A percentile compares a stretch with the other conserved stretches of the same genome.
Evolutionary conservation across 2,329 filamentous ascomycete genomes (phyloP).

Genomic region (Fonsecaea pedrosoi): DNA sequence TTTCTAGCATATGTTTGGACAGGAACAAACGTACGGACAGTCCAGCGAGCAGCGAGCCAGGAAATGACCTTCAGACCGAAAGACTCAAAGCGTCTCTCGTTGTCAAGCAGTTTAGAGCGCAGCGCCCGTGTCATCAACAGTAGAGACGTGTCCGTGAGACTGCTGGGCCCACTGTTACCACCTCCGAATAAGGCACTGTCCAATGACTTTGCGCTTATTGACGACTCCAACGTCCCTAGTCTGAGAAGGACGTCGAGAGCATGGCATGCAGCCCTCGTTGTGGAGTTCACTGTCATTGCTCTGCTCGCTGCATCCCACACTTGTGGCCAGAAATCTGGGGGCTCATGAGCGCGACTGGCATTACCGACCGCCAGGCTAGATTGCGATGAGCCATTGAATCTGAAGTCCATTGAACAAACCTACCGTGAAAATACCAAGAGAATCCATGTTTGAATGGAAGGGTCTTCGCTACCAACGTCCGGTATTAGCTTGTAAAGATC

Average conservation of each 20-base stretch:
- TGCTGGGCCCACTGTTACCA: slow-evolving; percentile 79
- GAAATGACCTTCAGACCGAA: slow-evolving; percentile 73
- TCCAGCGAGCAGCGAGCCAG: slow-evolving; percentile 85
- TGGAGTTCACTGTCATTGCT: slow-evolving; percentile 23
- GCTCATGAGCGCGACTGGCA: neutral
- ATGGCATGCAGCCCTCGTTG: slow-evolving; percentile 34
- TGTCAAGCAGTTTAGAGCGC: slow-evolving; percentile 64
- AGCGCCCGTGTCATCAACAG: slow-evolving; percentile 74
- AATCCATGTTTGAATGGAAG: slow-evolving; percentile 29
- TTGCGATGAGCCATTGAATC: slow-evolving; percentile 6
- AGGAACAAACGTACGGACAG: slow-evolving; percentile 66
- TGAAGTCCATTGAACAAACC: neutral
- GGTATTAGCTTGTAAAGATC: slow-evolving; percentile 19
- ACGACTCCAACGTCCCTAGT: slow-evolving; percentile 16
- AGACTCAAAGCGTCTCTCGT: slow-evolving; percentile 73
- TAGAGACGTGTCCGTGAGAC: slow-evolving; percentile 80
- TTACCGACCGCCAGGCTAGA: slow-evolving; percentile 6
- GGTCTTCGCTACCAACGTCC: slow-evolving; percentile 26
- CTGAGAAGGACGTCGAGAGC: slow-evolving; percentile 28
- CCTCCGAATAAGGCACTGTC: slow-evolving; percentile 49
- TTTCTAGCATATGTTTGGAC: neutral
- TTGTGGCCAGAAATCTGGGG: slow-evolving; percentile 28
- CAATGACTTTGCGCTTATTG: slow-evolving; percentile 18
- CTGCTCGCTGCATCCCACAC: slow-evolving; percentile 32
- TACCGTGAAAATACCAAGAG: slow-evolving; percentile 32